Evolutionary conservation across 2,329 filamentous ascomycete species (phyloP), one percentile per base, ranked within the genome.

Genomic region (Nemania serpens): DNA sequence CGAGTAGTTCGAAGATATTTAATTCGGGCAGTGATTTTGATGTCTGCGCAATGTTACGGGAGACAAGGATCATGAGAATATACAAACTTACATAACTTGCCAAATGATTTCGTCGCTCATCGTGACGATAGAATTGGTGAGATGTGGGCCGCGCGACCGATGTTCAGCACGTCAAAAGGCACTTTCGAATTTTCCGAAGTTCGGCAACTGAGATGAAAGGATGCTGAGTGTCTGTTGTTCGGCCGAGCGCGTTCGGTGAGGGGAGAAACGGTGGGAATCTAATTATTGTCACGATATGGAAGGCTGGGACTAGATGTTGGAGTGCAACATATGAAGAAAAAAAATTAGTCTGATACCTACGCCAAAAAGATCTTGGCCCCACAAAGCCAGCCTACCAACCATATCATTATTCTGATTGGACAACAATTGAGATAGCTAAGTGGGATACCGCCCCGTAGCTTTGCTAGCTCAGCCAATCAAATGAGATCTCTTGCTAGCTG

Each of bases 101-200:
- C 95, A 99, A 66, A 98, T 89, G 67, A 98, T 96, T 78, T 98
- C 94, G 82, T 98, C 94, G 65, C 92, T 96, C 60, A 91, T 87
- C 91, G 95, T 96, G 59, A 61, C 78, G 71, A 22, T 48, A n/a
- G 25, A 20, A 13, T 43, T 34, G 37, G 29, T 34, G 52, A 56
- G 22, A 48, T 29, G 34, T 29, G 33, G 17, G 18, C 15, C 18
- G n/a, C 42, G 34, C 50, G 45, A 50, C 46, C 36, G 39, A 46
- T 46, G 29, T 25, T 25, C 42, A 25, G 36, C 12, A 49, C 33
- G 20, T 46, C 41, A 36, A 47, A 29, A 29, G 39, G 34, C 3
- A 11, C 6, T 17, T 53, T 42, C 25, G 34, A 43, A 36, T 53
- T 6, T 22, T 34, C 20, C 18, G 9, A 6, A 51, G 17, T 3